Percentiles rank a stretch among this genome's conserved stretches.
These are phyloP conservation scores for Basipetospora chlamydospora DNA, from an alignment of 2,329 filamentous ascomycete genomes.

Conservation along the genomic window DNA sequence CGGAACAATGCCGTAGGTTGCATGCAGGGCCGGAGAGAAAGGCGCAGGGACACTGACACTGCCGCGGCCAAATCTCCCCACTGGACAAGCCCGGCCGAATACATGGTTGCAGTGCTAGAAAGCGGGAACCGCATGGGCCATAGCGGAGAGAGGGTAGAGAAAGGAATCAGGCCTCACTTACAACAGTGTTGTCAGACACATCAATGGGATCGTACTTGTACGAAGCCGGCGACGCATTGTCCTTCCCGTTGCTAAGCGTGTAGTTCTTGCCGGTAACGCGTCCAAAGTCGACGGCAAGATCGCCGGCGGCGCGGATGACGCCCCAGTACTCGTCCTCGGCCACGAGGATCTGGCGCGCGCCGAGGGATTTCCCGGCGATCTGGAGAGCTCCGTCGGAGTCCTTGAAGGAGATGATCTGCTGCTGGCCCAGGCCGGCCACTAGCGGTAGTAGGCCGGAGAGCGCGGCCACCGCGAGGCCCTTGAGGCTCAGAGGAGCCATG, in stretches of 20 bases:
- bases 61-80: too few species aligned
- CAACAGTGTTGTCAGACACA: conserved; percentile 30
- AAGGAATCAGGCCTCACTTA: too few species aligned
- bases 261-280: conserved; percentile 54
- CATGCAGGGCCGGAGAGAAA: too few species aligned
- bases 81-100: too few species aligned
- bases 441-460: conserved; percentile 12
- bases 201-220: conserved; percentile 30
- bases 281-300: conserved; percentile 55
- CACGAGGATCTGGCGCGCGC: conserved; percentile 36
- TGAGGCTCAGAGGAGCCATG: conserved; percentile 6
- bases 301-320: conserved; percentile 51
- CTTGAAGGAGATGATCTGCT: conserved; percentile 29
- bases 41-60: too few species aligned
- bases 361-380: conserved; percentile 21
- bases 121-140: too few species aligned
- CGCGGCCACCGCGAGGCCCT: conserved; percentile 5
- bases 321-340: conserved; percentile 49
- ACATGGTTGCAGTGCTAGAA: too few species aligned
- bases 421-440: conserved; percentile 30
- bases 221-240: conserved; percentile 18
- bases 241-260: conserved; percentile 36
- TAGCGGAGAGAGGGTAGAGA: too few species aligned
- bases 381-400: conserved; percentile 14
- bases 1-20: too few species aligned